phyloP scores from a whole-genome alignment of 495 filamentous ascomycete genomes.

The Neurospora hispaniola region DNA sequence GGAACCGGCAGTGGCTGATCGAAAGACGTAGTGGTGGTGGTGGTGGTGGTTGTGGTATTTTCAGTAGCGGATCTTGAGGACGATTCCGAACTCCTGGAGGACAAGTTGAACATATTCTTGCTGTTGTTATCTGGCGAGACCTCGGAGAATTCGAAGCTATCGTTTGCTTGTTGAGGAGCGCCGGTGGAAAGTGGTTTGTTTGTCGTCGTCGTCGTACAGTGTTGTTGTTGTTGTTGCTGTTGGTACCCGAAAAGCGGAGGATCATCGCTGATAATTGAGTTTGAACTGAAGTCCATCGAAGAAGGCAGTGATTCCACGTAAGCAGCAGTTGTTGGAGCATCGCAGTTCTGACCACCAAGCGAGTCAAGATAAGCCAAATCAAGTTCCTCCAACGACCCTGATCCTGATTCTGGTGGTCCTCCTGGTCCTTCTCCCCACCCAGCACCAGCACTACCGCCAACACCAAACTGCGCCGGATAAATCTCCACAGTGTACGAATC shows the following conservation, averaged over 20 bases:
- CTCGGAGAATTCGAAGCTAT: not conserved
- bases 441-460: conserved; percentile 1
- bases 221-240: not conserved
- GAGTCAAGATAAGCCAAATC: not conserved
- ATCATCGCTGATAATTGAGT: not conserved
- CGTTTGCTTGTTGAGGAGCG: not conserved
- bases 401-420: no score
- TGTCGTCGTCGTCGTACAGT: not conserved
- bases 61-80: no score
- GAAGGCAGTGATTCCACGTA: not conserved
- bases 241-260: not conserved
- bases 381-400: not conserved
- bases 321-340: not conserved
- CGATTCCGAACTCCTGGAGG: not conserved
- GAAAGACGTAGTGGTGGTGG: not conserved
- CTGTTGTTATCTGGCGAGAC: not conserved
- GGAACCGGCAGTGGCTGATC: not conserved
- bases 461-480: conserved; percentile 24
- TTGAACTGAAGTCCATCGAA: not conserved
- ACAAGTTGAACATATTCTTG: not conserved
- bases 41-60: not conserved
- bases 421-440: conserved; percentile 1
- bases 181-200: not conserved
- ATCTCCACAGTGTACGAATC: conserved; percentile 43
- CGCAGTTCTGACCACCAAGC: not conserved